Evolutionary conservation across 495 filamentous ascomycete genomes (phyloP), one percentile per base, ranked within the genome.

Genomic region (Cudoniella acicularis): DNA sequence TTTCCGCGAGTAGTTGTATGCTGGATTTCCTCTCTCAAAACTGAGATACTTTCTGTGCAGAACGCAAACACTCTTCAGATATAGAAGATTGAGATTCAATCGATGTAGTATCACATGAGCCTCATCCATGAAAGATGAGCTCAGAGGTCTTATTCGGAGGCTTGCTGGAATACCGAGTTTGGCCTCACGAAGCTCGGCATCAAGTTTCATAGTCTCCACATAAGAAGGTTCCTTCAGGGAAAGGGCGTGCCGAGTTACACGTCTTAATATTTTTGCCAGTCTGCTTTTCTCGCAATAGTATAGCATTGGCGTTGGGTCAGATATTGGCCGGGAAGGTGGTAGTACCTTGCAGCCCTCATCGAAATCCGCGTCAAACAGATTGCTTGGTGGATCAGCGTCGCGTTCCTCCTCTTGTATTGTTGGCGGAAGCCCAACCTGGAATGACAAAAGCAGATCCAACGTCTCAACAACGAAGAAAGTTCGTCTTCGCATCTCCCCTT

Each of bases 31-130:
- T 11, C 78, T 73, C 3, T 77, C 77, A 55, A 83, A 77, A 22
- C 73, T 76, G 27, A 91, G 74, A 66, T 88, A 92, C 49, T 83
- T 80, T 3, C 88, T 82, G 64, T 92, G 89, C 24, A 92, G 74
- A 10, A 91, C 83, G 48, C 83, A 85, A 16, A 87, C 78, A 10
- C 80, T 74, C 64, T 90, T 89, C 60, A 87, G 80, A 63, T 89
- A 90, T 18, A 91, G 70, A 2, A 90, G 69, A 13, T 86, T 83
- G 11, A 92, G 70, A 0, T 79, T 84, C 59, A 84, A 87, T 1
- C 88, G 81, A 53, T 87, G 82, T 66, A 88, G 82, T 53, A 92
- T 82, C 3, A 85, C 60, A 10, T 79, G 72, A 2, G 84, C 77
- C 1, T 83, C 72, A 60, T 92, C 87, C 13, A 75, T 74, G 21